phyloP scores from a whole-genome alignment of 2,329 filamentous ascomycete species.

The Clarireedia sp. region DNA sequence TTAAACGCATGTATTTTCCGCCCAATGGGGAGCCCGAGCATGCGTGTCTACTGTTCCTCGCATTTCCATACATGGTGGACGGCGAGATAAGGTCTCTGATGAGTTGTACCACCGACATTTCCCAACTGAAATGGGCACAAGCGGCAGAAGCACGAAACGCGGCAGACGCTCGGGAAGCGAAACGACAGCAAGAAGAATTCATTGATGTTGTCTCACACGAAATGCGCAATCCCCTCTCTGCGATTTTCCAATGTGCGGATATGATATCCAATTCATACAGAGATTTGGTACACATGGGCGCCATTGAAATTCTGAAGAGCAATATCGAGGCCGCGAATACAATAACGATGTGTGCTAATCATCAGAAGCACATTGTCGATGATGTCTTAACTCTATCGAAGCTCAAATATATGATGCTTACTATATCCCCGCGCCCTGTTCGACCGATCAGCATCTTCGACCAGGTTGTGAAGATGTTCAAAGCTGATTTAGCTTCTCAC shows the following conservation, averaged over 20 bases:
- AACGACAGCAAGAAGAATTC: constrained; percentile 70
- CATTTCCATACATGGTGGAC: constrained; percentile 20
- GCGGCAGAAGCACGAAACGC: constrained; percentile 36
- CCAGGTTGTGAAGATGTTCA: constrained; percentile 68
- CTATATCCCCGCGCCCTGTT: constrained; percentile 62
- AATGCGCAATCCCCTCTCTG: constrained; percentile 65
- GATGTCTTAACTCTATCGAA: constrained; percentile 68
- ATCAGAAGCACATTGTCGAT: constrained; percentile 74
- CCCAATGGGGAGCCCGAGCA: constrained; percentile 23
- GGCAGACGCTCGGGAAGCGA: constrained; percentile 47
- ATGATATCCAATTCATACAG: constrained; percentile 48
- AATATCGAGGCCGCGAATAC: constrained; percentile 70
- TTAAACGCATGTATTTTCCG: constrained; percentile 23
- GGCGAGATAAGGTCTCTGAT: constrained; percentile 22
- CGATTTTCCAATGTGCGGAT: constrained; percentile 69
- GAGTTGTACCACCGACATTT: constrained; percentile 25
- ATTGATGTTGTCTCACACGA: constrained; percentile 70
- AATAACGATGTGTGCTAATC: constrained; percentile 68
- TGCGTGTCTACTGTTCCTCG: constrained; percentile 17
- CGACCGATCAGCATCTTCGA: constrained; percentile 55
- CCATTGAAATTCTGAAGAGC: constrained; percentile 39
- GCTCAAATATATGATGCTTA: constrained; percentile 65
- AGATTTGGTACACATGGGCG: constrained; percentile 28
- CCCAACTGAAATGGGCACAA: constrained; percentile 25
- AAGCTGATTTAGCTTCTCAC: constrained; percentile 62